Evolutionary conservation across 2,329 filamentous ascomycete genomes (phyloP), one percentile per base, ranked within the genome.

Genomic region (Magnaporthiopsis rhizophila): DNA sequence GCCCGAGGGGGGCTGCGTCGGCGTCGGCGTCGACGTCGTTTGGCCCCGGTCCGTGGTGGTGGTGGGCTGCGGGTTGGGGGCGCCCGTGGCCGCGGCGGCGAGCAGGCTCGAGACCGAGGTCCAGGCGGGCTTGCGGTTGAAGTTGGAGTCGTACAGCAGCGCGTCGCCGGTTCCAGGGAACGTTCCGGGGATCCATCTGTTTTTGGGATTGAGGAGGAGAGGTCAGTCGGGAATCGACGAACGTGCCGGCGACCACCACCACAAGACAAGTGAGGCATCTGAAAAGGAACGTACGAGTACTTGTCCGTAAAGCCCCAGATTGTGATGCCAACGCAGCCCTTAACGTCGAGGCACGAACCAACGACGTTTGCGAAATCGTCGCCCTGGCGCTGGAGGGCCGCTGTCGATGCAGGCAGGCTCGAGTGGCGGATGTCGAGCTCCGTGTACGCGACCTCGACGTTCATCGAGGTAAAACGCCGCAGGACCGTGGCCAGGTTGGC

Each of bases 361-460:
- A 64, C 45, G 11, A 58, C 57, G 58, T 58, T 58, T 26, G 21
- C 45, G 45, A 57, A 64, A 45, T 64, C 63, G 58, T 11, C 32
- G 26, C 15, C 32, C 63, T 64, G 63, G 45, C 53, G 58, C 32
- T 24, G 58, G 13, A 36, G 30, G 38, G 28, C 57, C n/a, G 28
- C 6, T 5, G 36, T 38, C 18, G n/a, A 26, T 8, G 58, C 58
- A 12, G 63, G 63, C 28, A 64, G 63, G 36, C 24, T 50, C 6
- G 15, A 8, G 36, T 56, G 50, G 26, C 63, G 63, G 26, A 64
- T 50, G 68, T 82, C 80, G 21, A 82, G 70, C 70, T 83, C 81
- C 6, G 81, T 82, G 58, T 81, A 71, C 3, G 78, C 80, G 3
- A 81, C 76, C 34, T 83, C 80, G 2, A 82, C 69, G 0, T 74